Percentiles rank a stretch among this genome's conserved stretches.
Evolutionary conservation across 192 early-diverging fungal species (phyloP).

Genomic region (Linnemannia hyalina): DNA sequence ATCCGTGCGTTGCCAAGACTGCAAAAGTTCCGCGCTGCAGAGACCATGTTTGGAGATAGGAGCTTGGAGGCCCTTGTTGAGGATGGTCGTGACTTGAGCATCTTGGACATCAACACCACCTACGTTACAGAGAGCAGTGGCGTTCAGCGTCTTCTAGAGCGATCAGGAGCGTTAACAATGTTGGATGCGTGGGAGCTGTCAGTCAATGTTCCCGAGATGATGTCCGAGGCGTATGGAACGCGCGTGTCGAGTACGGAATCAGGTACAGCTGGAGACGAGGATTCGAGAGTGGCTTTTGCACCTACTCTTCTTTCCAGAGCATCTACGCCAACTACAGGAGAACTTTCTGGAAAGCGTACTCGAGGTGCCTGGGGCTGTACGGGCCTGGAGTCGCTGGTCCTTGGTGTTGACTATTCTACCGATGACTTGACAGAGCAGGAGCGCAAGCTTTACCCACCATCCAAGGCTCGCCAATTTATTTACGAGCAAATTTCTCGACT

Average conservation of each 20-base stretch:
- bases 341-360: background rate
- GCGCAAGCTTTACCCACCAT: slow-evolving; percentile 11
- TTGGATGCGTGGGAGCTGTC: slow-evolving; percentile 24
- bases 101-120: slow-evolving; percentile 18
- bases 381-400: slow-evolving; percentile 12
- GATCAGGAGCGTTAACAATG: slow-evolving; percentile 2
- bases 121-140: slow-evolving; percentile 8
- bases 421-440: slow-evolving; percentile 11
- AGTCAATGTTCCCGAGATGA: slow-evolving; percentile 31
- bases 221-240: slow-evolving; percentile 19
- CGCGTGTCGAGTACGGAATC: background rate
- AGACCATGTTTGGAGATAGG: slow-evolving; percentile 24
- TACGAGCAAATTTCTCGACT: slow-evolving; percentile 35
- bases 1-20: slow-evolving; percentile 23
- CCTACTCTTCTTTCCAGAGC: background rate
- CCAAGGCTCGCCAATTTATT: slow-evolving; percentile 29
- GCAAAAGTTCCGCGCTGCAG: slow-evolving; percentile 15
- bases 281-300: background rate
- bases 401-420: slow-evolving; percentile 23
- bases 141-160: slow-evolving; percentile 29
- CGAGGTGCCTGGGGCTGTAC: slow-evolving; percentile 21
- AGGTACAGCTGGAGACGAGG: background rate
- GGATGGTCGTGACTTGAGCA: slow-evolving; percentile 11
- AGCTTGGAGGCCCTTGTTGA: slow-evolving; percentile 20
- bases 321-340: too few species aligned